Conservation (phyloP, 225 moss, liverwort and hornwort species). For the Climacium dendroides region DNA sequence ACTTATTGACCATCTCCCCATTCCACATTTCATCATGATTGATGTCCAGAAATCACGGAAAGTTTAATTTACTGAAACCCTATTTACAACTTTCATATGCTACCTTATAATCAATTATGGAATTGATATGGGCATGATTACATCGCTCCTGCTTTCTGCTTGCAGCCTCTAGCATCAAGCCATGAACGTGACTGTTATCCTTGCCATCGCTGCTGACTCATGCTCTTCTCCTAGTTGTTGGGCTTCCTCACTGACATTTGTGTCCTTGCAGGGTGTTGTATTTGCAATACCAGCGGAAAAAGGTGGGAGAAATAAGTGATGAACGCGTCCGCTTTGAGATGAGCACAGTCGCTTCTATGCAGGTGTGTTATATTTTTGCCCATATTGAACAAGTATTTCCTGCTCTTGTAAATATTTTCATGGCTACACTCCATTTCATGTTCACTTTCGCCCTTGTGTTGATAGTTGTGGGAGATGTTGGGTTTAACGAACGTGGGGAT, state of each 20-base stretch:
- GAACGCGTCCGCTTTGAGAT: conserved; percentile 87
- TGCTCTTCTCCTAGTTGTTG: neutral
- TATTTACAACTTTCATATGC: neutral
- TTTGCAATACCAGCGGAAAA: conserved; percentile 65
- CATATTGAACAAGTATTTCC: neutral
- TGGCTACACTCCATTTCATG: neutral
- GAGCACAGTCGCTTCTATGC: conserved; percentile 76
- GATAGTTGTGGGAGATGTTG: neutral
- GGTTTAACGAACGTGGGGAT: neutral
- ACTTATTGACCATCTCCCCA: neutral
- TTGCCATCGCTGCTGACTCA: neutral
- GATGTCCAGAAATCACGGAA: neutral
- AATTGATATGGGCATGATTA: neutral
- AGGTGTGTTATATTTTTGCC: conserved; percentile 35
- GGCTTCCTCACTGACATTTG: neutral
- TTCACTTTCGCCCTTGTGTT: neutral
- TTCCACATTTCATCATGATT: neutral
- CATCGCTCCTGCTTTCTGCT: neutral
- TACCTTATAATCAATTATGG: neutral
- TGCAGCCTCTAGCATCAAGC: neutral
- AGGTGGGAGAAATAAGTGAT: conserved; percentile 81
- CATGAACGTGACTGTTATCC: neutral
- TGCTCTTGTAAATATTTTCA: neutral
- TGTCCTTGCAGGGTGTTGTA: conserved; percentile 48
- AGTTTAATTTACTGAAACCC: neutral